Evolutionary conservation across 1,284 basidiomycete genomes (phyloP).

Genomic region (Cryptococcus hybrid): DNA sequence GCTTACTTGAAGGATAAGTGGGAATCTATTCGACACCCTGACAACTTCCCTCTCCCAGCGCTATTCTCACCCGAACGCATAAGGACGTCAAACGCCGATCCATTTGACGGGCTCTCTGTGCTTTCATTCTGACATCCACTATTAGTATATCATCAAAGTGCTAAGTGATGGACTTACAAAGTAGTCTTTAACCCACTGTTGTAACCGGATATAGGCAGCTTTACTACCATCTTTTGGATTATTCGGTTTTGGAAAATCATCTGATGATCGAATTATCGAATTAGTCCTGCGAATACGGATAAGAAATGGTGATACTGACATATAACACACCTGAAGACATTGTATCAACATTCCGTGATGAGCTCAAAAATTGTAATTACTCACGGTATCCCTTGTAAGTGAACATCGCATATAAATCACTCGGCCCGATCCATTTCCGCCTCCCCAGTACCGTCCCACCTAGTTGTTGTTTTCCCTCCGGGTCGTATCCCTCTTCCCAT

Average conservation of each 20-base stretch:
- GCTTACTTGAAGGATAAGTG: constrained; percentile 63
- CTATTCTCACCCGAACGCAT: constrained; percentile 22
- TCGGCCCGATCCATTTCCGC: constrained; percentile 74
- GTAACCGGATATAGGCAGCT: constrained; percentile 25
- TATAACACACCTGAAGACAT: constrained; percentile 22
- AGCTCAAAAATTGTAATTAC: constrained; percentile 26
- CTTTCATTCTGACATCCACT: constrained; percentile 1
- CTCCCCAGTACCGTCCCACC: constrained; percentile 61
- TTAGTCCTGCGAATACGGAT: not conserved
- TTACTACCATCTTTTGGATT: constrained; percentile 9
- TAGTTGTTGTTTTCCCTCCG: constrained; percentile 63
- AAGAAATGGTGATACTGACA: constrained; percentile 17
- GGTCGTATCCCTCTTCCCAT: constrained; percentile 73
- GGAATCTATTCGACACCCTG: constrained; percentile 62
- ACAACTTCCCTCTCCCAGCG: constrained; percentile 43
- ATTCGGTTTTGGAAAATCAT: constrained; percentile 43
- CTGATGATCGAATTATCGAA: constrained; percentile 10
- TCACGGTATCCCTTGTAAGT: constrained; percentile 65
- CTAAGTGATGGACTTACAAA: constrained; percentile 30
- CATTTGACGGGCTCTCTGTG: not conserved
- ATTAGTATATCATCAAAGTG: not conserved
- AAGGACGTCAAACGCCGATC: constrained; percentile 24
- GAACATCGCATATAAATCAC: constrained; percentile 53
- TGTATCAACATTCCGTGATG: no score
- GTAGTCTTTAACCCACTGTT: constrained; percentile 42